These are phyloP conservation scores for Triticum dicoccoides DNA, from an alignment of 176 grass and related monocot genomes.

Conservation along the genomic window DNA sequence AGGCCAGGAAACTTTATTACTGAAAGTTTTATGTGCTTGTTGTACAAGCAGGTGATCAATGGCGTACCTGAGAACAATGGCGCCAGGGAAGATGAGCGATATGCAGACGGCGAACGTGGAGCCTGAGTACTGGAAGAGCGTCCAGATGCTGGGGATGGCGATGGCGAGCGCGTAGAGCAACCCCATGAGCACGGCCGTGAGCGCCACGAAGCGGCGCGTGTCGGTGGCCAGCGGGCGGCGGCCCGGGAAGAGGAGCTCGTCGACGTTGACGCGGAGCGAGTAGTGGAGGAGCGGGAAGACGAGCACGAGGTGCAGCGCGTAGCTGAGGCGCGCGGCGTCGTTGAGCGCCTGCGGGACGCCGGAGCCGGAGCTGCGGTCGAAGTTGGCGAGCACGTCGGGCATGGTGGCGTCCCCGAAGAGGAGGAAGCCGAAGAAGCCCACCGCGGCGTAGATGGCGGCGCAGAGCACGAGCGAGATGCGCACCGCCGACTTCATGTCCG, in stretches of 20 bases:
- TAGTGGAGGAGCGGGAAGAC: conserved; percentile 90
- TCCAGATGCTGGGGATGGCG: conserved; percentile 80
- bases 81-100: conserved; percentile 79
- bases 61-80: conserved; percentile 70
- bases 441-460: conserved; percentile 65
- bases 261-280: conserved; percentile 79
- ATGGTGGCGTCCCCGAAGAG: conserved; percentile 91
- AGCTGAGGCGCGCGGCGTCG: conserved; percentile 82
- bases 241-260: conserved; percentile 69
- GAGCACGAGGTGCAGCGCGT: conserved; percentile 81
- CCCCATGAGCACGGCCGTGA: conserved; percentile 58
- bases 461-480: conserved; percentile 75
- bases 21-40: neutral
- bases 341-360: conserved; percentile 61
- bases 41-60: neutral
- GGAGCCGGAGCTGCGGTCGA: conserved; percentile 54
- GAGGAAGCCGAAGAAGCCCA: conserved; percentile 85
- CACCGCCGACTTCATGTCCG: conserved; percentile 75
- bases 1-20: neutral
- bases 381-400: conserved; percentile 91
- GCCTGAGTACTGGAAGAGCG: conserved; percentile 75
- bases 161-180: conserved; percentile 58
- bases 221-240: conserved; percentile 35
- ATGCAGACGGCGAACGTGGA: conserved; percentile 78
- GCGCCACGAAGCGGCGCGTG: conserved; percentile 56